Conservation (phyloP, 176 grass and related monocot genomes). For the Oryza meridionalis region DNA sequence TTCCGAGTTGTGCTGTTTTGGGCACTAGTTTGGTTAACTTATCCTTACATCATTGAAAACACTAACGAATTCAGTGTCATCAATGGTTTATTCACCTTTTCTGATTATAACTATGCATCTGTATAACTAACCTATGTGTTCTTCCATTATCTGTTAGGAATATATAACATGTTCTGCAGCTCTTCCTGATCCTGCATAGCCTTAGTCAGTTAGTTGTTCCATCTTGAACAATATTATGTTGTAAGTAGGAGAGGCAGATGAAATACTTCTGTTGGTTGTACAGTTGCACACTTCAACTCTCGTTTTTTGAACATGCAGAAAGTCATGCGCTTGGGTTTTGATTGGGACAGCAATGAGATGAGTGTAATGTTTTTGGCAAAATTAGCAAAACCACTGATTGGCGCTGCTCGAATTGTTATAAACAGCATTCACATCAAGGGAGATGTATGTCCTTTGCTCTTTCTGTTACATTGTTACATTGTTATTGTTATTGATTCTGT, state of each 20-base stretch:
- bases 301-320: slow-evolving; percentile 56
- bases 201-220: slow-evolving; percentile 21
- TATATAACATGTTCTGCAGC: not conserved
- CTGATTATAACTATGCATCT: slow-evolving; percentile 11
- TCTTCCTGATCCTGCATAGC: not conserved
- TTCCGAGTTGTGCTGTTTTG: not conserved
- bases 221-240: slow-evolving; percentile 5
- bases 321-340: slow-evolving; percentile 88
- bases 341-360: slow-evolving; percentile 94
- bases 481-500: slow-evolving; percentile 8
- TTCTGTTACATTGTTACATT: slow-evolving; percentile 31
- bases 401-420: slow-evolving; percentile 83
- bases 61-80: slow-evolving; percentile 13
- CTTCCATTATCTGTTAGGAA: not conserved
- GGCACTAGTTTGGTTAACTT: slow-evolving; percentile 20
- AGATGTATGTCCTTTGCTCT: slow-evolving; percentile 67
- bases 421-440: slow-evolving; percentile 95
- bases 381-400: slow-evolving; percentile 72
- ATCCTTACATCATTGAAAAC: not conserved
- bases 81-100: not conserved
- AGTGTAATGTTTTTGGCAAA: slow-evolving; percentile 89
- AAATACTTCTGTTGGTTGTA: not conserved
- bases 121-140: not conserved
- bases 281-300: not conserved
- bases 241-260: not conserved